Evolutionary conservation across 805 yeast genomes (phyloP).

Genomic region (Starmera dryadoides): DNA sequence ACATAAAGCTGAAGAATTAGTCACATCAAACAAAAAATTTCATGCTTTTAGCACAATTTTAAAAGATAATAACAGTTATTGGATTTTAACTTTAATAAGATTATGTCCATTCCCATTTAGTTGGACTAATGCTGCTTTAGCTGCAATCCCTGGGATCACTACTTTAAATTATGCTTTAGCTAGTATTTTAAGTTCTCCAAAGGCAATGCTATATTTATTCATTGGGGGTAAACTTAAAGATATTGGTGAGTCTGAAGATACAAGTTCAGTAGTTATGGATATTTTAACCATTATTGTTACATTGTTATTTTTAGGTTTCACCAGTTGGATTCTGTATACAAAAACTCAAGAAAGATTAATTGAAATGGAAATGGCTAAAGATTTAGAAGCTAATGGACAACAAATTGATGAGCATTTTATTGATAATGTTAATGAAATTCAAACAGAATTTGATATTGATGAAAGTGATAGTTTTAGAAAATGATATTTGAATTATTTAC

Average conservation of each 20-base stretch:
- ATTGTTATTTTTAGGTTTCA: slow-evolving; percentile 40
- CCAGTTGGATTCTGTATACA: slow-evolving; percentile 62
- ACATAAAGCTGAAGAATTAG: slow-evolving; percentile 50
- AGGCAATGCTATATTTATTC: slow-evolving; percentile 66
- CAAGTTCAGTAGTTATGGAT: slow-evolving; percentile 51
- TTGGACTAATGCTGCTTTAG: slow-evolving; percentile 85
- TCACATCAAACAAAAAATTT: slow-evolving; percentile 55
- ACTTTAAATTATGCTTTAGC: slow-evolving; percentile 60
- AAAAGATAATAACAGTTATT: slow-evolving; percentile 60
- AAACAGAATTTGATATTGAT: slow-evolving; percentile 2
- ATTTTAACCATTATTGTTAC: slow-evolving; percentile 55
- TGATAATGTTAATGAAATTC: slow-evolving; percentile 1
- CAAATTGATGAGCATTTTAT: slow-evolving; percentile 10
- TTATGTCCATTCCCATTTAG: slow-evolving; percentile 93
- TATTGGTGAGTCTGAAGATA: slow-evolving; percentile 52
- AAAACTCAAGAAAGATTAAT: slow-evolving; percentile 33
- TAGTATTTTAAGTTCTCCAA: slow-evolving; percentile 73
- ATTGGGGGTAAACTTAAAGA: slow-evolving; percentile 69
- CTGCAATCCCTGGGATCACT: slow-evolving; percentile 74
- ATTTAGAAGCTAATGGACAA: slow-evolving; percentile 2
- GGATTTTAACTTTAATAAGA: slow-evolving; percentile 64
- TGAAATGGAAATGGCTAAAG: slow-evolving; percentile 21
- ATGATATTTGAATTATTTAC: too few relatives aligned
- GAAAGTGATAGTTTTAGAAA: not conserved
- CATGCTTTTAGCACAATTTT: slow-evolving; percentile 70